Percentiles rank a stretch among this genome's conserved stretches.
Conservation (phyloP, 495 filamentous ascomycete species). For the Apiosordaria backusii region DNA sequence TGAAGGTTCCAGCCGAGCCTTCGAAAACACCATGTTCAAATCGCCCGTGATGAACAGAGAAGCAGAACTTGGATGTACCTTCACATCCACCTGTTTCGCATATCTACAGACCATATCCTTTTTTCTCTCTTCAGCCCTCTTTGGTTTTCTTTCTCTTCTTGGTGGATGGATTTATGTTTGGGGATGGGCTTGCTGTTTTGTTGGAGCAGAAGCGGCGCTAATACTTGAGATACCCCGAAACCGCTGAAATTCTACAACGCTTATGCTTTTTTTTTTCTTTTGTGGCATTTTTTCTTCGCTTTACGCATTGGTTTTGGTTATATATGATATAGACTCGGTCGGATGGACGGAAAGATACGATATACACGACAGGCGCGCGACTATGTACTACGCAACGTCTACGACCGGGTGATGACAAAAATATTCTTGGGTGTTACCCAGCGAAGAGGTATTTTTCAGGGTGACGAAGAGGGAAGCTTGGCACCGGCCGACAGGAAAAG, state of each 20-base stretch:
- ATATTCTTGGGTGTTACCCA: not conserved
- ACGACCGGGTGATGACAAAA: slow-evolving; percentile 20
- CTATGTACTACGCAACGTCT: not conserved
- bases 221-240: slow-evolving; percentile 21
- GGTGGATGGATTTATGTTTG: slow-evolving; percentile 3
- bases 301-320: slow-evolving; percentile 8
- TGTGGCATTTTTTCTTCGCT: slow-evolving; percentile 1
- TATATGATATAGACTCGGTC: slow-evolving; percentile 12
- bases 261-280: slow-evolving; percentile 8
- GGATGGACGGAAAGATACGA: slow-evolving; percentile 7
- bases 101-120: not conserved
- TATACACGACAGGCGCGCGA: slow-evolving; percentile 16
- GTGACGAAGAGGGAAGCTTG: not conserved
- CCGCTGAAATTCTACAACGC: not conserved
- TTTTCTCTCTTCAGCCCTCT: not conserved
- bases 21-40: not conserved
- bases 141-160: not conserved
- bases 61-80: not conserved
- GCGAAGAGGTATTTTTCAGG: too few relatives aligned
- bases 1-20: too few relatives aligned
- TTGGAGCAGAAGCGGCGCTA: slow-evolving; percentile 7
- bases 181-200: slow-evolving; percentile 1
- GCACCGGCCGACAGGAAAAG: not conserved
- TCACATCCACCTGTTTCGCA: not conserved
- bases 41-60: not conserved